Base-by-base conservation (phyloP, 768 basidiomycete species). In the Postia placenta region DNA sequence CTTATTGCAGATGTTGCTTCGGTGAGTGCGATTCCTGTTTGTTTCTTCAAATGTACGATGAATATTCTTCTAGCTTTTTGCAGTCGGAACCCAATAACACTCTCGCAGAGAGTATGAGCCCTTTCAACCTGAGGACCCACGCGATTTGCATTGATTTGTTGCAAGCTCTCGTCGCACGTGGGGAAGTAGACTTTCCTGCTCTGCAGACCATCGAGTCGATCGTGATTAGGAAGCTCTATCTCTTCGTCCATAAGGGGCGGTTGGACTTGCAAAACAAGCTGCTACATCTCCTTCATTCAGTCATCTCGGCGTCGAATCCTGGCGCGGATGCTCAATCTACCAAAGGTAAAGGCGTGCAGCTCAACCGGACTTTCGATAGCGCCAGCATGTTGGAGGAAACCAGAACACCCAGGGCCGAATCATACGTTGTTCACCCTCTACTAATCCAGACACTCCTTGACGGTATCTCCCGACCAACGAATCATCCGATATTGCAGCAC, bases 211-310 rank as follows among this genome's bases (percentile, higher is more conserved):
- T 94, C 38, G 87, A 94, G 62, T 75, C 80, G 4, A 74, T 75
- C 5, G 73, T 95, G 39, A 72, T 92, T 23, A 76, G 76, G 40
- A 91, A 90, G 63, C 74, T 95, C 1, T 92, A 80, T 63, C 72
- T 78, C 42, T 83, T 75, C 40, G 71, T 96, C 26, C 87, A 94
- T 60, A 68, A 71, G 19, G 69, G 67, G 33, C 75, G 83, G 28
- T 76, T 92, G 35, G 88, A 95, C 58, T 72, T 93, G 12, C 96
- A 98, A 70, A 93, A 90, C 73, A 95, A 93, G 63, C 77, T 95
- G 42, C 76, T 98, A 3, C 92, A 93, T 61, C 79, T 95, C 11
- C 76, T 98, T 0, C 94, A 97, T 61, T 85, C 89, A 0, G 69
- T 92, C 26, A 81, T 93, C 36, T 84, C 87, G 2, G 80, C 81